phyloP scores from a whole-genome alignment of 192 early-diverging fungal species.

The Podila clonocystis region DNA sequence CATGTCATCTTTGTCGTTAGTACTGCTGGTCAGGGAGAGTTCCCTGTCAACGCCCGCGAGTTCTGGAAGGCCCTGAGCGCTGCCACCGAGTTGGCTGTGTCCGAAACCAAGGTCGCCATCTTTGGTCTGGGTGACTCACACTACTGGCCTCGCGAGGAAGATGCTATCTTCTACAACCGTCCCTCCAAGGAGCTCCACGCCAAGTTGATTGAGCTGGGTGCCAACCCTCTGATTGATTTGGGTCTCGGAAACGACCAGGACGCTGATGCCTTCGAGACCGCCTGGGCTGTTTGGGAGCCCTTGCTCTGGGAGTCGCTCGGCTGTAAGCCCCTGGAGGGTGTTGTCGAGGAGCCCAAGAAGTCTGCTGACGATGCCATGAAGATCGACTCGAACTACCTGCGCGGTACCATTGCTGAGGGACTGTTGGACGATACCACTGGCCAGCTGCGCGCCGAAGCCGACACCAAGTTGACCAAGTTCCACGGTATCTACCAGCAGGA shows the following conservation, averaged over 20 bases:
- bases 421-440: constrained; percentile 87
- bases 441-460: constrained; percentile 80
- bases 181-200: constrained; percentile 88
- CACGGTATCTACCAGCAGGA: constrained; percentile 98
- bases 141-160: constrained; percentile 95
- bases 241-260: constrained; percentile 95
- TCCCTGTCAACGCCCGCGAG: constrained; percentile 91
- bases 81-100: constrained; percentile 69
- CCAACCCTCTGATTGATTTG: constrained; percentile 64
- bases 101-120: constrained; percentile 78
- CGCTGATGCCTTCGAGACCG: constrained; percentile 91
- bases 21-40: constrained; percentile 97
- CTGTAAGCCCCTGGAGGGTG: constrained; percentile 71
- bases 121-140: constrained; percentile 95
- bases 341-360: constrained; percentile 69
- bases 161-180: constrained; percentile 93
- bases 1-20: constrained; percentile 82
- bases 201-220: constrained; percentile 82
- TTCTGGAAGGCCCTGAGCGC: constrained; percentile 82
- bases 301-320: constrained; percentile 88
- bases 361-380: constrained; percentile 94
- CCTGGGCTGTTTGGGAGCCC: constrained; percentile 78
- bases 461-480: constrained; percentile 95
- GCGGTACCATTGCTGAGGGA: constrained; percentile 91
- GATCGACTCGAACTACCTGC: constrained; percentile 89